phyloP scores from a whole-genome alignment of 2,329 filamentous ascomycete species.

The Epichloe sibirici region DNA sequence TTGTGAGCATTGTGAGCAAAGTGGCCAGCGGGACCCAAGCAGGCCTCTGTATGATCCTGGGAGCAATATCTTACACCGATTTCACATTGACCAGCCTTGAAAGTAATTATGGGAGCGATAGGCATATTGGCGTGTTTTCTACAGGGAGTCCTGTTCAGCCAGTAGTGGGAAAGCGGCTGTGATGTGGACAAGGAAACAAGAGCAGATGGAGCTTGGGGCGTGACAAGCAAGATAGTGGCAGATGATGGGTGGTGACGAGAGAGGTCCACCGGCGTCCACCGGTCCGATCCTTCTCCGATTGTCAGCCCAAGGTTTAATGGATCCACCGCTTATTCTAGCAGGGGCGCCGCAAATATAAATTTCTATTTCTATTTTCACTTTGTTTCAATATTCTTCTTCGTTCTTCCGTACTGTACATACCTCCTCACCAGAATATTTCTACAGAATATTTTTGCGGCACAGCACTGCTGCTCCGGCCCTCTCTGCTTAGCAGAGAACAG shows the following conservation, averaged over 20 bases:
- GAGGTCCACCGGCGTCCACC: neutral
- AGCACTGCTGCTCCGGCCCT: neutral
- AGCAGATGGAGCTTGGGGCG: neutral
- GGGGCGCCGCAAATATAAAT: conserved; percentile 4
- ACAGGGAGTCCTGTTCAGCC: neutral
- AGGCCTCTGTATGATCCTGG: conserved; percentile 2
- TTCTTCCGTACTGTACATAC: neutral
- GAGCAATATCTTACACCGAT: conserved; percentile 50
- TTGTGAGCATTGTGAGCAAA: conserved; percentile 8
- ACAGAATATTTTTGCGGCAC: neutral
- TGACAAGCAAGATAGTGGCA: conserved; percentile 6
- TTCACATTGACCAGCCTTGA: conserved; percentile 88
- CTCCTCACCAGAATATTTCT: neutral
- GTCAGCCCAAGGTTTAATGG: neutral
- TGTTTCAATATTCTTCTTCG: too few species aligned
- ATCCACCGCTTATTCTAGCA: neutral
- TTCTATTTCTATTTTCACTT: neutral
- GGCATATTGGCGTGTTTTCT: conserved; percentile 47
- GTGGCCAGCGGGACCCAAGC: neutral
- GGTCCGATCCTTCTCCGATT: conserved; percentile 13
- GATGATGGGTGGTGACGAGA: conserved; percentile 7
- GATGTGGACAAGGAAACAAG: neutral
- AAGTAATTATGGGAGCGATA: conserved; percentile 76
- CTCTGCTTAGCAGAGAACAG: neutral
- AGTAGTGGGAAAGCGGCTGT: neutral